Percentiles rank a stretch among this genome's conserved stretches.
Evolutionary conservation across 306 rosid genomes (phyloP).

Genomic region (Acacia melanoxylon): DNA sequence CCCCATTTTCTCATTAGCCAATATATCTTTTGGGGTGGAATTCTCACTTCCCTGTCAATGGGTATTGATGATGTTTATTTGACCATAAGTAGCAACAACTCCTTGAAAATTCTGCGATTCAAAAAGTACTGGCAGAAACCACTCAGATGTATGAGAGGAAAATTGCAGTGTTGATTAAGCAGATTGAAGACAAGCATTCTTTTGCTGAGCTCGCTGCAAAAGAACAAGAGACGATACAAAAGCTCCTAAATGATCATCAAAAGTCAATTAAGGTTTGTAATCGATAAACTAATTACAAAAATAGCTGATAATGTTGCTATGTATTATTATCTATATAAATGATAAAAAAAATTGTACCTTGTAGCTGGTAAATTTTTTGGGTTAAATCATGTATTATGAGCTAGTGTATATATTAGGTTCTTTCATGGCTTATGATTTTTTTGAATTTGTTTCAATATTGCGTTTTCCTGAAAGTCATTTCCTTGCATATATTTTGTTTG

Average conservation of each 20-base stretch:
- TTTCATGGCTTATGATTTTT: neutral
- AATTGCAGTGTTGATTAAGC: slow-evolving; percentile 49
- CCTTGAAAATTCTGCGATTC: slow-evolving; percentile 54
- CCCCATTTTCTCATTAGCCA: neutral
- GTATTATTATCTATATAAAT: neutral
- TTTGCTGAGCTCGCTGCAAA: slow-evolving; percentile 35
- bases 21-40: neutral
- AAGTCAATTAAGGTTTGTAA: slow-evolving; percentile 46
- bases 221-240: slow-evolving; percentile 35
- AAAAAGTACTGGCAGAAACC: slow-evolving; percentile 64
- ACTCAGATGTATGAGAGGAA: slow-evolving; percentile 70
- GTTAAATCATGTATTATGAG: neutral
- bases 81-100: slow-evolving; percentile 59
- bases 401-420: neutral
- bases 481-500: neutral
- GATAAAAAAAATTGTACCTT: neutral
- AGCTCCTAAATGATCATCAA: slow-evolving; percentile 47
- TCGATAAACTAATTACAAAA: neutral
- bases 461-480: neutral
- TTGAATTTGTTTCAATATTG: neutral
- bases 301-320: neutral
- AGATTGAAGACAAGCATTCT: slow-evolving; percentile 46
- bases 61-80: slow-evolving; percentile 36
- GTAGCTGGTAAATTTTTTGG: neutral
- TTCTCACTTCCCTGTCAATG: neutral